phyloP scores from a whole-genome alignment of 2,329 filamentous ascomycete species.

The Reticulascus tulasneorum region DNA sequence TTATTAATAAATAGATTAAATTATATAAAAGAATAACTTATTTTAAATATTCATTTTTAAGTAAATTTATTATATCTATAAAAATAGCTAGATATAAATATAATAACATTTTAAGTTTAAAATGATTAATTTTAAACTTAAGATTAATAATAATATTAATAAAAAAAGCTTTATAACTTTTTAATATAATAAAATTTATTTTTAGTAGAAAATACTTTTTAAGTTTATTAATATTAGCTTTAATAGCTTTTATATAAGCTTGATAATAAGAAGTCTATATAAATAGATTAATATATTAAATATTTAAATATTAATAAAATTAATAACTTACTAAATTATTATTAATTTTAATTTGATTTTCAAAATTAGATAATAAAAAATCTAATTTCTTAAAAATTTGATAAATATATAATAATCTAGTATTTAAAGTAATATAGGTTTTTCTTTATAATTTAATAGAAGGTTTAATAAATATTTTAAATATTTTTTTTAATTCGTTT shows the following conservation, averaged over 20 bases:
- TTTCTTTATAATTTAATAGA: no score
- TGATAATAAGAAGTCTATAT: background rate
- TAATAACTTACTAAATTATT: no score
- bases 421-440: background rate
- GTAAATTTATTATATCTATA: background rate
- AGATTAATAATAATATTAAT: background rate
- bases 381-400: no score
- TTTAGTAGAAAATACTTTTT: background rate
- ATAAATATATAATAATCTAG: background rate
- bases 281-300: slow-evolving; percentile 1
- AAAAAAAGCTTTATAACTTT: background rate
- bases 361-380: background rate
- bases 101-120: background rate
- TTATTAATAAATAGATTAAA: background rate
- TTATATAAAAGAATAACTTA: background rate
- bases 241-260: background rate
- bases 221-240: background rate
- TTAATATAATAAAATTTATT: background rate
- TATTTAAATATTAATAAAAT: slow-evolving; percentile 1
- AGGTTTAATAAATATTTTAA: background rate
- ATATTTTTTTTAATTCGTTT: background rate
- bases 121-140: background rate
- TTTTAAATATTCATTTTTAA: background rate
- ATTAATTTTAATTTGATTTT: background rate
- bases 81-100: background rate